Percentiles rank a stretch among this genome's conserved stretches.
Evolutionary conservation across 345 rosid genomes (phyloP).

Genomic region (Salix viminalis): DNA sequence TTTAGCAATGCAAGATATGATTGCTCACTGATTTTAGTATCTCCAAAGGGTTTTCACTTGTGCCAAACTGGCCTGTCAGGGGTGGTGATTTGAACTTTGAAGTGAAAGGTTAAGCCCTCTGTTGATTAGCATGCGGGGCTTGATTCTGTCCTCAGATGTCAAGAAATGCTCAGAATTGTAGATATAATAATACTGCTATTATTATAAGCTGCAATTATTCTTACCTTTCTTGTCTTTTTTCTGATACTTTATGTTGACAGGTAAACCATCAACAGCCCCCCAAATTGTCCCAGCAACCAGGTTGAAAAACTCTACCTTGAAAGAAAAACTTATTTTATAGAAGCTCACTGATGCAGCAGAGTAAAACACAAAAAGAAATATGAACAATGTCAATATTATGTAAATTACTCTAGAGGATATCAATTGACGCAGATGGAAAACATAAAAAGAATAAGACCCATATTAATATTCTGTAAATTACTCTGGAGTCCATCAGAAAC

Average conservation of each 20-base stretch:
- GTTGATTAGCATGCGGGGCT: constrained; percentile 24
- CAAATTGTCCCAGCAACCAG: constrained; percentile 8
- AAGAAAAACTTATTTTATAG: neutral
- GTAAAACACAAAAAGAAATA: no score
- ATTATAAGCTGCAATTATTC: constrained; percentile 6
- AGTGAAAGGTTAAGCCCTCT: constrained; percentile 9
- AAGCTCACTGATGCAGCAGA: no score
- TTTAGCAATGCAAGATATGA: neutral
- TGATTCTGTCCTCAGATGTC: constrained; percentile 21
- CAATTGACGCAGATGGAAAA: no score
- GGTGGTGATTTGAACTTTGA: constrained; percentile 1
- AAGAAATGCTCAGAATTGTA: neutral
- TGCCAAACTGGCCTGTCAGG: constrained; percentile 6
- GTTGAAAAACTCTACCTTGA: no score
- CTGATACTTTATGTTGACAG: constrained; percentile 4
- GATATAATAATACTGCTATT: neutral
- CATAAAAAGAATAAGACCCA: no score
- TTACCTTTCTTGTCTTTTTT: neutral
- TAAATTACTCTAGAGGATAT: no score
- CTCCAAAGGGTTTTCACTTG: neutral
- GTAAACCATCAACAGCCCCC: constrained; percentile 14
- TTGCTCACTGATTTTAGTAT: neutral
- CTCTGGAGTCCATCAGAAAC: no score
- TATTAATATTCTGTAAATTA: no score
- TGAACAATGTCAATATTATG: no score